A percentile compares a stretch with the other conserved stretches of the same genome.
Evolutionary conservation across 345 rosid genomes (phyloP).

Genomic region (Odontarrhena argentea): DNA sequence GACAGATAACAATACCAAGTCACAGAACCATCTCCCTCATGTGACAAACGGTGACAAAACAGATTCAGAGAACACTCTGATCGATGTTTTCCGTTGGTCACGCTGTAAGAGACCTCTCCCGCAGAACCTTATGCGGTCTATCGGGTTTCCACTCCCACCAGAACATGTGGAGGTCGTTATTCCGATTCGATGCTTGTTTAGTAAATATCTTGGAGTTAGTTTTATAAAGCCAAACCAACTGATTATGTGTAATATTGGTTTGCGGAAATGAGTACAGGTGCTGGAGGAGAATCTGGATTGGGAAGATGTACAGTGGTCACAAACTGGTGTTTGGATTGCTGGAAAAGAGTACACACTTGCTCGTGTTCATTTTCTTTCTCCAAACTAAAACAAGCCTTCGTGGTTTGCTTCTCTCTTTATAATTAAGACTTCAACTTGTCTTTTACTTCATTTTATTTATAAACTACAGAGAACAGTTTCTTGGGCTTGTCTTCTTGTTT

Average conservation of each 20-base stretch:
- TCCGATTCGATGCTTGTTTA: slow-evolving; percentile 15
- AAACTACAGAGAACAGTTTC: slow-evolving; percentile 5
- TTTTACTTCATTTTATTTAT: slow-evolving; percentile 16
- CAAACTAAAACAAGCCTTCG: slow-evolving; percentile 40
- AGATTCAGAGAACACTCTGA: slow-evolving; percentile 59
- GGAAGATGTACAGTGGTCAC: slow-evolving; percentile 99
- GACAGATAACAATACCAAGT: slow-evolving; percentile 47
- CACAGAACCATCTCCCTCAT: slow-evolving; percentile 64
- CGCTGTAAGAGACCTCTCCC: slow-evolving; percentile 90
- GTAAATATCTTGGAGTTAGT: neutral
- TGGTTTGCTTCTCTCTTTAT: neutral
- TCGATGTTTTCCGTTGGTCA: slow-evolving; percentile 93
- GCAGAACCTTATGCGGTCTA: slow-evolving; percentile 79
- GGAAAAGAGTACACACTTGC: slow-evolving; percentile 90
- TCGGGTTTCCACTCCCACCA: slow-evolving; percentile 86
- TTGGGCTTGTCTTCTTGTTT: neutral
- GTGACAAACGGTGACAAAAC: slow-evolving; percentile 71
- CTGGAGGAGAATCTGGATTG: slow-evolving; percentile 89
- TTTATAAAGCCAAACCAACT: neutral
- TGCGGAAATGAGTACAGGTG: slow-evolving; percentile 50
- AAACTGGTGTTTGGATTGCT: slow-evolving; percentile 94
- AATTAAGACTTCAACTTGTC: neutral
- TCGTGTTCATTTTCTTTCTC: slow-evolving; percentile 85
- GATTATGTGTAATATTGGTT: neutral
- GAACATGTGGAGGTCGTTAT: slow-evolving; percentile 91